phyloP scores from a whole-genome alignment of 1,139 yeast genomes.

The Yamadazyma spencermartinsiae region DNA sequence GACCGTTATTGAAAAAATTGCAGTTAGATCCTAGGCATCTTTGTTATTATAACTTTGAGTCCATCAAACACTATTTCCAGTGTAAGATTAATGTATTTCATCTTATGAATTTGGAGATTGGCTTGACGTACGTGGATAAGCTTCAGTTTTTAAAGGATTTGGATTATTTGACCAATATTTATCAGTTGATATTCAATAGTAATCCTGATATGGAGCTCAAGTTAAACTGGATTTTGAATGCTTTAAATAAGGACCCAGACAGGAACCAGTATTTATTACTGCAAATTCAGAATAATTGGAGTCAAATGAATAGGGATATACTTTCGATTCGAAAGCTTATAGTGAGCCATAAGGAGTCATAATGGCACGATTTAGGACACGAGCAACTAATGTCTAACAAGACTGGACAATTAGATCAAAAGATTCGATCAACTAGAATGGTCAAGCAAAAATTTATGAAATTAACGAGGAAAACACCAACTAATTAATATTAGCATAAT shows the following conservation, averaged over 20 bases:
- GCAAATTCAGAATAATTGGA: conserved; percentile 16
- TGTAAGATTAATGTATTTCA: conserved; percentile 15
- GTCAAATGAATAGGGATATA: conserved; percentile 12
- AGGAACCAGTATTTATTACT: conserved; percentile 8
- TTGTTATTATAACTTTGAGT: conserved; percentile 18
- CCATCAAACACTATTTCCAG: conserved; percentile 16
- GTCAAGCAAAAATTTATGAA: no score
- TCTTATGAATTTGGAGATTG: conserved; percentile 16
- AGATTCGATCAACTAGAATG: no score
- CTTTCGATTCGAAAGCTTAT: conserved; percentile 4
- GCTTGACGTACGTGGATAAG: conserved; percentile 9
- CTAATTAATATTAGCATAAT: no score
- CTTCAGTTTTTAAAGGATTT: conserved; percentile 15
- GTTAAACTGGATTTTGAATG: conserved; percentile 20
- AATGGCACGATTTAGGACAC: no score
- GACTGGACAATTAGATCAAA: no score
- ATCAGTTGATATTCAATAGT: conserved; percentile 16
- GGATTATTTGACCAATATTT: conserved; percentile 16
- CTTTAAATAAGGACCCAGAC: conserved; percentile 13
- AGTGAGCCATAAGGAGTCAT: neutral
- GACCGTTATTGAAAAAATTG: conserved; percentile 3
- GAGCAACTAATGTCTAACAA: no score
- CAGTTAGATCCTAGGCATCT: conserved; percentile 4
- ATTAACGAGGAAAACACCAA: no score
- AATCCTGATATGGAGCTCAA: conserved; percentile 14